Percentiles rank a stretch among this genome's conserved stretches.
Evolutionary conservation across 2,329 filamentous ascomycete species (phyloP).

Genomic region (Daldinia sp.): DNA sequence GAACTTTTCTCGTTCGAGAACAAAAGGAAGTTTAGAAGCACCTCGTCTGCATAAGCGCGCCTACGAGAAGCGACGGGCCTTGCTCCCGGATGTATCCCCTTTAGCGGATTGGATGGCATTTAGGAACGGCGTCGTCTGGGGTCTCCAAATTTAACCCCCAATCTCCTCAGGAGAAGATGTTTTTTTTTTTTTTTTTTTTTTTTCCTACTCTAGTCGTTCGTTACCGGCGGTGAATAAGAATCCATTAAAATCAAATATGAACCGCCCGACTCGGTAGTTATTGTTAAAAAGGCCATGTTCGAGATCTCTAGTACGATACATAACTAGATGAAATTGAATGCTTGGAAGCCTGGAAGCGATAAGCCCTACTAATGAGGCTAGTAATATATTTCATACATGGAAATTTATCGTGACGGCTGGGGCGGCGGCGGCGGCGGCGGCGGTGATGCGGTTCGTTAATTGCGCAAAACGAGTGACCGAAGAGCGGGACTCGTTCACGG

Average conservation of each 20-base stretch:
- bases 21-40: constrained; percentile 1
- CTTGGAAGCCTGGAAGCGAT: neutral
- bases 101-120: neutral
- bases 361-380: neutral
- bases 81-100: neutral
- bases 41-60: constrained; percentile 10
- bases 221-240: neutral
- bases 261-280: neutral
- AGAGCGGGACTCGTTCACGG: constrained; percentile 4
- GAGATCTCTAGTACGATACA: neutral
- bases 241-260: neutral
- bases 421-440: neutral
- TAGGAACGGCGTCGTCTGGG: neutral
- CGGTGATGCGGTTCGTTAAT: constrained; percentile 7
- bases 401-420: neutral
- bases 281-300: neutral
- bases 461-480: constrained; percentile 21
- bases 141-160: constrained; percentile 16
- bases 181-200: neutral
- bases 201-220: neutral
- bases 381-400: too few relatives aligned
- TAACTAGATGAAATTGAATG: neutral
- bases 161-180: neutral
- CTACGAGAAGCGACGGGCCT: neutral
- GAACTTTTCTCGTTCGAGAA: constrained; percentile 9